These are phyloP conservation scores for Borovskyia barvae DNA, from an alignment of 208 protist species.

Conservation along the genomic window DNA sequence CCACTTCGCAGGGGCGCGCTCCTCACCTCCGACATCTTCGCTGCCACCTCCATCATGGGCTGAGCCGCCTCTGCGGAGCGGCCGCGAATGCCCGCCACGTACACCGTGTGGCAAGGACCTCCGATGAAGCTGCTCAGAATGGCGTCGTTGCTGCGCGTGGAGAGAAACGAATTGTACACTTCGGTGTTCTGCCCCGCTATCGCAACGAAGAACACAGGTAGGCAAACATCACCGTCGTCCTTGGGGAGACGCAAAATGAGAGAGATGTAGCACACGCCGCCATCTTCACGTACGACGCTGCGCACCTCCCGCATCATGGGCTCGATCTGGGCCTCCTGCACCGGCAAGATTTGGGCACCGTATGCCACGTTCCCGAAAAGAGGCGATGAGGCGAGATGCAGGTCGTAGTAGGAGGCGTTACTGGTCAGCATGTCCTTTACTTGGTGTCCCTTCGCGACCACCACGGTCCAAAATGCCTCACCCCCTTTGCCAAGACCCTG, in stretches of 20 bases:
- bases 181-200: constrained; percentile 27
- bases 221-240: constrained; percentile 46
- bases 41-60: constrained; percentile 23
- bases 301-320: constrained; percentile 27
- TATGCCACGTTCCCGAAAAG: constrained; percentile 50
- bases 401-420: constrained; percentile 33
- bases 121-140: constrained; percentile 52
- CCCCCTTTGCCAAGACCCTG: constrained; percentile 6
- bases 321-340: constrained; percentile 29
- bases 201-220: constrained; percentile 40
- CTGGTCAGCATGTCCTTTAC: constrained; percentile 50
- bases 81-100: constrained; percentile 37
- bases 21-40: constrained; percentile 25
- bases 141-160: constrained; percentile 19
- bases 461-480: constrained; percentile 49
- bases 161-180: constrained; percentile 27
- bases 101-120: constrained; percentile 46
- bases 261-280: constrained; percentile 25
- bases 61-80: constrained; percentile 14
- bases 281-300: constrained; percentile 25
- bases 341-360: constrained; percentile 21
- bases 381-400: constrained; percentile 49
- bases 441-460: constrained; percentile 33
- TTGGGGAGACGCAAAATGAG: constrained; percentile 31
- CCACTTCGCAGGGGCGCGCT: constrained; percentile 37